Percentiles rank a stretch among this genome's conserved stretches.
Conservation (phyloP, 305 asterid genomes). For the Solanum hybrid region DNA sequence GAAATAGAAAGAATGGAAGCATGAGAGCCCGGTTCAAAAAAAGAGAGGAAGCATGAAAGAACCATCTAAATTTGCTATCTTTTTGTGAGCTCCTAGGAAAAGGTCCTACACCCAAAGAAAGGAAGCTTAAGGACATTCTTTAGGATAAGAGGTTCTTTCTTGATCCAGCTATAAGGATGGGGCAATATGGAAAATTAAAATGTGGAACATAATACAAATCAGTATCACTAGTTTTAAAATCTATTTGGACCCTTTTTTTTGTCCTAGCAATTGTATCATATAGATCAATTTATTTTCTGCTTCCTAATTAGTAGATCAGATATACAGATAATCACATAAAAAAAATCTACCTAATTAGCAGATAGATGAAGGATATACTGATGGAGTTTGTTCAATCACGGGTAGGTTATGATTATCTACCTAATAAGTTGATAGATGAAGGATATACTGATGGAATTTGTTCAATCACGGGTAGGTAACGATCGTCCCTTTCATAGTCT, state of each 20-base stretch:
- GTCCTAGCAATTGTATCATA: not conserved
- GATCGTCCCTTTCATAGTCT: not conserved
- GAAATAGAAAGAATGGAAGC: not conserved
- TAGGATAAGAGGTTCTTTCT: not conserved
- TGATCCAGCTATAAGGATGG: not conserved
- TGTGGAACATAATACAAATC: not conserved
- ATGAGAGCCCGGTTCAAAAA: not conserved
- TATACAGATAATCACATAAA: not conserved
- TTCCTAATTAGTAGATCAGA: not conserved
- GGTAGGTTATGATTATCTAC: not conserved
- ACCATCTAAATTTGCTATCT: not conserved
- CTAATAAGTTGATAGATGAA: not conserved
- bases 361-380: not conserved
- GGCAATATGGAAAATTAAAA: not conserved
- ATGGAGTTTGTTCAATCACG: slow-evolving; percentile 2
- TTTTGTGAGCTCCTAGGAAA: not conserved
- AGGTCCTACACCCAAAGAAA: not conserved
- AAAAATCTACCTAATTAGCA: not conserved
- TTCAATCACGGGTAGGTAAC: not conserved
- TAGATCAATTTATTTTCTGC: not conserved
- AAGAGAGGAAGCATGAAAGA: not conserved
- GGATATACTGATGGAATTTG: slow-evolving; percentile 1
- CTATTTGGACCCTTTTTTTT: not conserved
- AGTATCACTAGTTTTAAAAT: not conserved
- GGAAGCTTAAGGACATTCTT: not conserved